A percentile compares a stretch with the other conserved stretches of the same genome.
Evolutionary conservation across 2,329 filamentous ascomycete species (phyloP).

Genomic region (Trichophyton schoenleinii): DNA sequence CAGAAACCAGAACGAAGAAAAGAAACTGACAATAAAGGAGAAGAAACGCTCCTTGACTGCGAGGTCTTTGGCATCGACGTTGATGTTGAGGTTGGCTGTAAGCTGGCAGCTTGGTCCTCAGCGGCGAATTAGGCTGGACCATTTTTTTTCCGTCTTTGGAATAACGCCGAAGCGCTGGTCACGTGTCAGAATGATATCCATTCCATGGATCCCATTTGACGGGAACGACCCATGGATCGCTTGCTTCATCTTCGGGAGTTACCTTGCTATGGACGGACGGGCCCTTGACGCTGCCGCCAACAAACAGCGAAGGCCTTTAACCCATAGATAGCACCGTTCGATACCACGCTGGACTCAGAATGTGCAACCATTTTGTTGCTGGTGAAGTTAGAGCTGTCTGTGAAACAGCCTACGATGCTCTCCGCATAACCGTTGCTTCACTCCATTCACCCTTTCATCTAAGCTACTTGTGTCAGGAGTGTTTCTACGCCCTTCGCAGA

Average conservation of each 20-base stretch:
- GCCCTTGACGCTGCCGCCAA: no score
- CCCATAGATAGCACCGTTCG: background rate
- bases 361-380: background rate
- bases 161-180: background rate
- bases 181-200: background rate
- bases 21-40: no score
- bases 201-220: background rate
- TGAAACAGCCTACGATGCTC: background rate
- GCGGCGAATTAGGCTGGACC: background rate
- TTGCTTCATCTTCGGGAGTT: no score
- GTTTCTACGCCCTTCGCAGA: background rate
- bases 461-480: background rate
- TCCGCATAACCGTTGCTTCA: background rate
- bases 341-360: background rate
- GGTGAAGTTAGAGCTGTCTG: background rate
- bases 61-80: background rate
- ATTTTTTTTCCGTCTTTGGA: background rate
- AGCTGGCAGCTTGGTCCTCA: background rate
- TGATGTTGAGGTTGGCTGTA: background rate
- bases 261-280: no score
- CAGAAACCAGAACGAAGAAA: background rate
- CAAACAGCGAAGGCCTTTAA: no score
- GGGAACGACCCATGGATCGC: no score
- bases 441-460: background rate
- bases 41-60: background rate